Evolutionary conservation across 176 grass and related monocot species (phyloP), one percentile per base, ranked within the genome.

Genomic region (Eragrostis curvula): DNA sequence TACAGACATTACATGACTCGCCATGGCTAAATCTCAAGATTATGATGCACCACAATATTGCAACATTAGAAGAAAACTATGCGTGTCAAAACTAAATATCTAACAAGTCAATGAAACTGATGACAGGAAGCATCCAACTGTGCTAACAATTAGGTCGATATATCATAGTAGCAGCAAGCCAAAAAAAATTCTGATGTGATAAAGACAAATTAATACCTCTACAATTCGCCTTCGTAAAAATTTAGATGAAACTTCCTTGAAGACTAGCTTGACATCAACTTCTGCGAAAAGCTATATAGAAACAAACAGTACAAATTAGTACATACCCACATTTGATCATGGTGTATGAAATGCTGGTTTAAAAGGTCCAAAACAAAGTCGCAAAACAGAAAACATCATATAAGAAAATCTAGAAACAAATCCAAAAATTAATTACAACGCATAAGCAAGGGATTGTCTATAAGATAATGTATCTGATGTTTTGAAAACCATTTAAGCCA

Each of bases 211-310:
- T 21, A 61, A 77, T 97, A 98, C 96, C 96, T 95, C 90, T 49
- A 95, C 96, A 77, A 98, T 98, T 49, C 96, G 79, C 56, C 83
- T 93, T 62, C 92, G 85, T 74, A 98, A 87, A 91, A 86, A 95
- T 79, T 95, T 98, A 30, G 96, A 95, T 64, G 96, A 88, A 74
- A 98, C 89, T 84, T 98, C 96, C 72, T 98, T 98, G 86, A 98
- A 98, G 79, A 98, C 92, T 87, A 98, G 71, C 83, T 98, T 98
- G 44, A 98, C 92, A 83, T 98, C 96, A 82, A 95, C 96, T 90
- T 98, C 96, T 88, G 96, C 87, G 86, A 91, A 98, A 74, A 98
- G 85, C 96, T 98, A 75, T 55, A 85, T 63, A 50, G 66, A 84
- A 66, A 70, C 68, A 77, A 84, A 77, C 2, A 6, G 40, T 46